Evolutionary conservation across 176 grass and related monocot species (phyloP).

Genomic region (Puccinellia tenuiflora): DNA sequence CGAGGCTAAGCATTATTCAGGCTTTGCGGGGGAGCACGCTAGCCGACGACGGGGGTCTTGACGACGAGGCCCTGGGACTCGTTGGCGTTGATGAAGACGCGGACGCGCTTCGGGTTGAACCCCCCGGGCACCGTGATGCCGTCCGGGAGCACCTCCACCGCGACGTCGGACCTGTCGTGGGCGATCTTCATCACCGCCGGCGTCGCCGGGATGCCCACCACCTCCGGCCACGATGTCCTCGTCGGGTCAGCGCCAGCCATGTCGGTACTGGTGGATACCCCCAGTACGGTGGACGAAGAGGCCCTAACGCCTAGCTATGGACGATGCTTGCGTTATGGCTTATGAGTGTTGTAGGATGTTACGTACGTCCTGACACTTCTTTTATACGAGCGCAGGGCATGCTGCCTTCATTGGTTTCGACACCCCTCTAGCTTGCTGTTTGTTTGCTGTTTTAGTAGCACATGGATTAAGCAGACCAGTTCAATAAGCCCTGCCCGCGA

Average conservation of each 20-base stretch:
- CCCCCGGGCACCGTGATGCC: background rate
- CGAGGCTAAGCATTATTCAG: background rate
- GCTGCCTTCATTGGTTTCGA: background rate
- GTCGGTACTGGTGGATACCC: background rate
- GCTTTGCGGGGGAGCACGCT: background rate
- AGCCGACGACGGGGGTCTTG: background rate
- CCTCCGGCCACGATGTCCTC: constrained; percentile 10
- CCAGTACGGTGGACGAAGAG: background rate
- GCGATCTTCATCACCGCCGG: constrained; percentile 13
- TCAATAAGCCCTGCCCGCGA: background rate
- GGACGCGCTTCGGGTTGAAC: background rate
- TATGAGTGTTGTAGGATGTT: background rate
- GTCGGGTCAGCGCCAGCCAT: constrained; percentile 7
- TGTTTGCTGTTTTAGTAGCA: background rate
- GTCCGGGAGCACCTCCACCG: background rate
- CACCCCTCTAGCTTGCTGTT: background rate
- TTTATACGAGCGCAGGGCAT: background rate
- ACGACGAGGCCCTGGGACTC: constrained; percentile 1
- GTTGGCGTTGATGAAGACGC: background rate
- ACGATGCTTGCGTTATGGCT: background rate
- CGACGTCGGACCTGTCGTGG: background rate
- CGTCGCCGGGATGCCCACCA: constrained; percentile 9
- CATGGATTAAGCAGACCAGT: background rate
- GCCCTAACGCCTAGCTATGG: background rate
- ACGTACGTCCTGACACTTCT: background rate